Evolutionary conservation across 352 stramenopile genomes (phyloP).

Genomic region (Pythium aquatile): DNA sequence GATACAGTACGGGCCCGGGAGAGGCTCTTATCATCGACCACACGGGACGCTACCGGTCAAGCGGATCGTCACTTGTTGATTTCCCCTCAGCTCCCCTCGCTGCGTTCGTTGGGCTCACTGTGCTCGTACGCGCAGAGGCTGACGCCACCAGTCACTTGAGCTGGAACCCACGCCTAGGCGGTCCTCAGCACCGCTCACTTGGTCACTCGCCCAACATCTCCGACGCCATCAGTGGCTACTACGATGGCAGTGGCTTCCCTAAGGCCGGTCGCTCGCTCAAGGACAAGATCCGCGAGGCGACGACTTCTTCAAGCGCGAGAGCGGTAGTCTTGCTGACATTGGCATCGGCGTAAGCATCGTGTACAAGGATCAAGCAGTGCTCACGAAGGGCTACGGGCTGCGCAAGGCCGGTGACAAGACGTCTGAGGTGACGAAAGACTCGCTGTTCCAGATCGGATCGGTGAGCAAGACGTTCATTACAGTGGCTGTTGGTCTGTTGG

Average conservation of each 20-base stretch:
- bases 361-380: conserved; percentile 44
- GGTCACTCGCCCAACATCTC: too few relatives aligned
- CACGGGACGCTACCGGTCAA: too few relatives aligned
- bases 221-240: too few relatives aligned
- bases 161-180: too few relatives aligned
- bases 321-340: conserved; percentile 31
- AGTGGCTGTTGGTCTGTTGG: conserved; percentile 28
- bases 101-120: too few relatives aligned
- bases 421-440: conserved; percentile 37
- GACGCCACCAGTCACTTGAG: too few relatives aligned
- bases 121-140: too few relatives aligned
- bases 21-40: too few relatives aligned
- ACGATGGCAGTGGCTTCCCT: conserved; percentile 32
- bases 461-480: conserved; percentile 68
- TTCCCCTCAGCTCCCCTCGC: too few relatives aligned
- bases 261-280: conserved; percentile 35
- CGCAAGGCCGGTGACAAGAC: background rate
- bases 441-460: conserved; percentile 69
- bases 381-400: conserved; percentile 13
- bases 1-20: too few relatives aligned
- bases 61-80: too few relatives aligned
- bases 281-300: conserved; percentile 45
- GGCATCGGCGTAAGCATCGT: conserved; percentile 45
- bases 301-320: conserved; percentile 39
- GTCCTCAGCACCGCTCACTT: too few relatives aligned